Evolutionary conservation across 2,329 filamentous ascomycete genomes (phyloP), one percentile per base, ranked within the genome.

Genomic region (Cryphonectria naterciae): DNA sequence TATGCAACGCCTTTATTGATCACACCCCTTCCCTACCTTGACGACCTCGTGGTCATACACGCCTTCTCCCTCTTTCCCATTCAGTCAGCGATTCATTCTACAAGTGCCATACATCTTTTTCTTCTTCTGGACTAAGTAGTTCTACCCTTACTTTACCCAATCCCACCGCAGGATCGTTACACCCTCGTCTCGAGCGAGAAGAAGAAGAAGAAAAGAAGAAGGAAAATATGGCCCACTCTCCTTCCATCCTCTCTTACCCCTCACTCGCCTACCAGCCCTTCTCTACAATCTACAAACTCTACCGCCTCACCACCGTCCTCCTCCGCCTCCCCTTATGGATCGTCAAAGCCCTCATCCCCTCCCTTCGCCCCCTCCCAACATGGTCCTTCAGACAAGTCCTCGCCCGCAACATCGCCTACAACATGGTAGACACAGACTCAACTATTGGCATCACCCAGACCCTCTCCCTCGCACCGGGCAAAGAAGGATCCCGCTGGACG

Each of bases 361-460:
- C 61, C 3, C 72, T 72, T 13, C 70, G 74, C 46, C 74, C 73
- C 25, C 60, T 70, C 58, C 68, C 63, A 2, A 56, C 43, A 28
- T 75, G 74, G 74, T 73, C 54, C 6, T 39, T 54, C 17, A 70
- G 66, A 66, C 72, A 73, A 54, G 43, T 72, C 7, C 13, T 75
- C 35, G 61, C 63, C 37, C 63, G 67, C 43, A 66, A 66, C 49
- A 5, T 74, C 4, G 17, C 61, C 54, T 43, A 60, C 54, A 25
- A 60, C 22, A 1, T 67, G 0, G n/a, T 74, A 1, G 60, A 70
- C 41, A 41, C 58, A 2, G 39, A 39, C 4, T 68, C 68, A 15
- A 60, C 39, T 39, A 52, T 73, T 32, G 67, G 69, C 49, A 69
- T 70, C 43, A 74, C 69, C 19, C 39, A 67, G n/a, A 49, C 65